A percentile compares a stretch with the other conserved stretches of the same genome.
Evolutionary conservation across 371 early-diverging fungal genomes (phyloP).

Genomic region (Rhizopus stolonifer): DNA sequence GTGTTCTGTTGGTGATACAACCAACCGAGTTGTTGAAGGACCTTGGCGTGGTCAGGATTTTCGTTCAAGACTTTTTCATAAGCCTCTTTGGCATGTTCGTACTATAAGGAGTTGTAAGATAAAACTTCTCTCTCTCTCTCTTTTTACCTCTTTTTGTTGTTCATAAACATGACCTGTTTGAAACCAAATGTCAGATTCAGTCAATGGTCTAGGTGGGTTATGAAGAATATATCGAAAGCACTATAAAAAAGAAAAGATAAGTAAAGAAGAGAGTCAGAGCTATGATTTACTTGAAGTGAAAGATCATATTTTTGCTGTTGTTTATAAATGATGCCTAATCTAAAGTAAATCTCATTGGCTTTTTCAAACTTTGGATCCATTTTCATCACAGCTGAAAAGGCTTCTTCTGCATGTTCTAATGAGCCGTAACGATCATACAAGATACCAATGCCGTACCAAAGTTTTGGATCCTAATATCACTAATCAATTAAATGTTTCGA

Average conservation of each 20-base stretch:
- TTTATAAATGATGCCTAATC: constrained; percentile 94
- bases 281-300: constrained; percentile 64
- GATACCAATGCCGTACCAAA: constrained; percentile 97
- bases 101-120: constrained; percentile 21
- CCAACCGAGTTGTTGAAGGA: constrained; percentile 93
- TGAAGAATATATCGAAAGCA: constrained; percentile 90
- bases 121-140: no score
- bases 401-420: constrained; percentile 93
- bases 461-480: constrained; percentile 76
- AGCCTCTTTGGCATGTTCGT: constrained; percentile 78
- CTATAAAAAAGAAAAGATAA: constrained; percentile 31
- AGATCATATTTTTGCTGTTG: constrained; percentile 85
- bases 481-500: no score
- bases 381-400: constrained; percentile 83
- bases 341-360: constrained; percentile 93
- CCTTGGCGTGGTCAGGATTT: constrained; percentile 91
- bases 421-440: constrained; percentile 94
- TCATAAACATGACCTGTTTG: constrained; percentile 95
- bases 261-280: no score
- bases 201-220: constrained; percentile 86
- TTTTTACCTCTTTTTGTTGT: constrained; percentile 77
- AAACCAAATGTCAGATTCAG: constrained; percentile 92
- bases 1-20: constrained; percentile 85
- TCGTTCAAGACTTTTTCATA: constrained; percentile 86
- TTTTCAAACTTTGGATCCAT: constrained; percentile 89